These are phyloP conservation scores for Rhynchospora tenuis DNA, from an alignment of 176 grass and related monocot species.

Conservation along the genomic window DNA sequence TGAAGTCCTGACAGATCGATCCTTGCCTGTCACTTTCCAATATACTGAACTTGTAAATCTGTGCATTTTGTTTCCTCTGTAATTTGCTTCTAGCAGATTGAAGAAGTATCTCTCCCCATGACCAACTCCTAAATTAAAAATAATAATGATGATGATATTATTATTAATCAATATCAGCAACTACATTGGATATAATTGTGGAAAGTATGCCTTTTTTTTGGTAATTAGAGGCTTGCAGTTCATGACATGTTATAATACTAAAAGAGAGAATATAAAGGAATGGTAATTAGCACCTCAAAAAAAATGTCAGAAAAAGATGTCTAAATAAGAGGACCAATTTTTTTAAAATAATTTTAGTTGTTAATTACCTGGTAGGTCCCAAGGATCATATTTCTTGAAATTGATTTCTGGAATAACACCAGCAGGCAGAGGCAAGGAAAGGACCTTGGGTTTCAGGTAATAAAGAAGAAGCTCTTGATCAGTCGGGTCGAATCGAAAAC, in stretches of 20 bases:
- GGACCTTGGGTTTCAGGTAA: conserved; percentile 78
- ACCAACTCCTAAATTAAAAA: conserved; percentile 23
- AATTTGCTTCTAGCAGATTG: conserved; percentile 31
- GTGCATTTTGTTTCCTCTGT: background rate
- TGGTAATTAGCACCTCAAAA: background rate
- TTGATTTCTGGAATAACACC: conserved; percentile 77
- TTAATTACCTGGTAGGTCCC: conserved; percentile 60
- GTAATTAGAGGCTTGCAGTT: background rate
- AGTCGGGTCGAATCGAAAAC: conserved; percentile 86
- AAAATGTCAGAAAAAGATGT: background rate
- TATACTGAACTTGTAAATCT: conserved; percentile 38
- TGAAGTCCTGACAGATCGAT: conserved; percentile 32
- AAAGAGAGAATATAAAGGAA: background rate
- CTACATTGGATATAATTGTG: no score
- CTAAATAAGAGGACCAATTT: background rate
- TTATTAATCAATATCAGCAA: background rate
- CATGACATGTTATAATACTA: background rate
- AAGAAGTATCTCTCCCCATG: conserved; percentile 71
- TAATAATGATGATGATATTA: no score
- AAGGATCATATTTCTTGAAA: conserved; percentile 52
- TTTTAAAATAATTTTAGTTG: background rate
- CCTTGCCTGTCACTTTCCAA: conserved; percentile 70
- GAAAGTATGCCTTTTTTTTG: no score
- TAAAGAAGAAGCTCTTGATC: conserved; percentile 87
- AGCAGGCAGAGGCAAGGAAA: conserved; percentile 64